Evolutionary conservation across 176 grass and related monocot genomes (phyloP).

Genomic region (Phoenix dactylifera): DNA sequence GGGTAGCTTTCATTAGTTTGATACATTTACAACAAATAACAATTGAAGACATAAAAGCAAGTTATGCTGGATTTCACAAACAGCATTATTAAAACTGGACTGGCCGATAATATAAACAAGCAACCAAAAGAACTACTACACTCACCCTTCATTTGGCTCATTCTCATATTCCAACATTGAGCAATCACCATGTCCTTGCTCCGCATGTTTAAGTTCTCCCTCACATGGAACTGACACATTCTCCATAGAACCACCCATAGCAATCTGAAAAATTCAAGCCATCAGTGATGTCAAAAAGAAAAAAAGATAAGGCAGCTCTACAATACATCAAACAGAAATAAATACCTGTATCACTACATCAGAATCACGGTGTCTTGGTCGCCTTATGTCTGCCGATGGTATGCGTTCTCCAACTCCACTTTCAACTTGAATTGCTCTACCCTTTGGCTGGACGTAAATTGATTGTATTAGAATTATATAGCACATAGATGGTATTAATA

Average conservation of each 20-base stretch:
- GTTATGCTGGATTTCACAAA: too few relatives aligned
- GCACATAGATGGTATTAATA: too few relatives aligned
- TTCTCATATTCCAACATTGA: constrained; percentile 27
- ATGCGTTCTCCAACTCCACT: constrained; percentile 43
- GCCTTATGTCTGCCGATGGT: constrained; percentile 54
- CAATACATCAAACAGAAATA: constrained; percentile 20
- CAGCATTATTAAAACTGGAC: too few relatives aligned
- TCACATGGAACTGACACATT: constrained; percentile 25
- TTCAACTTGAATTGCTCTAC: constrained; percentile 71
- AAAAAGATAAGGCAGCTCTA: constrained; percentile 15
- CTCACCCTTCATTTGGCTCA: constrained; percentile 45
- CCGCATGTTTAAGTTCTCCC: constrained; percentile 2
- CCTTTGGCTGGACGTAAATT: constrained; percentile 42
- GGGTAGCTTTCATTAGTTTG: too few relatives aligned
- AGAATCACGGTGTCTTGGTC: constrained; percentile 54
- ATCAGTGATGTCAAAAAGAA: constrained; percentile 16
- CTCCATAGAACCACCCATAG: constrained; percentile 23
- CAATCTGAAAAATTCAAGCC: constrained; percentile 34
- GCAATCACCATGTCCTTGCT: constrained; percentile 5
- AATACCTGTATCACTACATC: constrained; percentile 86
- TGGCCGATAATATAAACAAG: too few relatives aligned
- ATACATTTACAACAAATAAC: too few relatives aligned
- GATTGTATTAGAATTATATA: too few relatives aligned
- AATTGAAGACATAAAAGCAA: too few relatives aligned
- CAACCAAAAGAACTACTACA: too few relatives aligned